Base-by-base conservation (phyloP, 768 basidiomycete species). In the Porphyrellus cyaneotinctus region DNA sequence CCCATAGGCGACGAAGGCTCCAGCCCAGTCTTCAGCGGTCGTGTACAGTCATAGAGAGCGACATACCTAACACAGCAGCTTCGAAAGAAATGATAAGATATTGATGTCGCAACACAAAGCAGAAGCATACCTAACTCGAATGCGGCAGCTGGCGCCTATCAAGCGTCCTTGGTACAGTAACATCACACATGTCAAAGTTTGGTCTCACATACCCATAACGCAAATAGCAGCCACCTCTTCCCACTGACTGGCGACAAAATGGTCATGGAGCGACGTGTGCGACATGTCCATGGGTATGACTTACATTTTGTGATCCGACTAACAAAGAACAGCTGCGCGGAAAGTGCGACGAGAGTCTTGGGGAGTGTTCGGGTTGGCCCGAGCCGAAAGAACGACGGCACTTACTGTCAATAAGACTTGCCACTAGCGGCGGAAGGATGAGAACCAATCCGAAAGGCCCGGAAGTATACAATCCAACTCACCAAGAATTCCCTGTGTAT, bases 391-490 rank as follows among this genome's bases (percentile, higher is more conserved):
- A 47, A 47, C 11, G 18, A 47, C 10, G 8, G 11, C n/a, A 17
- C 57, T 47, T n/a, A 59, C 61, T 1, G 60, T 61, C 51, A 61
- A 50, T 18, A 61, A 15, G 30, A 55, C 53, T 51, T 63, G 61
- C 61, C 60, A 63, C 61, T 61, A 13, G 33, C 23, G 12, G n/a
- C 9, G 22, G 32, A n/a, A 49, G 10, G 41, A 32, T 31, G 33
- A 50, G 56, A 4, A 4, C 22, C 20, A 28, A 24, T 6, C 26
- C 32, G 8, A 42, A 6, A 17, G 13, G 31, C 18, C 42, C n/a
- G 24, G 18, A 14, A 20, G n/a, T 20, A 36, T 17, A 7, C 14
- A 4, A 13, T n/a, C 13, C 23, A 9, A 49, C 59, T 54, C 43
- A 61, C 61, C 47, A 61, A 41, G 36, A 44, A 63, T 38, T 59